These are phyloP conservation scores for Rosa lucieae DNA, from an alignment of 306 rosid genomes.

Conservation along the genomic window DNA sequence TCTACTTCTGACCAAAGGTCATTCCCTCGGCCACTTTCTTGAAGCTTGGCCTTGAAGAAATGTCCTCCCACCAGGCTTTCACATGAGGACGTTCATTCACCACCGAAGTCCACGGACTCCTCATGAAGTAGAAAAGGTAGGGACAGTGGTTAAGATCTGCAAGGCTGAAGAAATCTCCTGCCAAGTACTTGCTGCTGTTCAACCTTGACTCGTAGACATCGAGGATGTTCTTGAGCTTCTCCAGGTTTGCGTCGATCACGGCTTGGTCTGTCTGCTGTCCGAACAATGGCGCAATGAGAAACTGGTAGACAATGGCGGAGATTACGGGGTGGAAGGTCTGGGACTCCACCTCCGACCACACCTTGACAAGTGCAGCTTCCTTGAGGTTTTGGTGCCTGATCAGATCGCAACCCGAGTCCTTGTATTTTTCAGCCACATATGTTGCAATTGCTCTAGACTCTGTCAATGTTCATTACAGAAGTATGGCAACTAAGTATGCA, in stretches of 20 bases:
- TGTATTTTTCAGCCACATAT: constrained; percentile 66
- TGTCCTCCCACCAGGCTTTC: constrained; percentile 81
- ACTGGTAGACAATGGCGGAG: constrained; percentile 48
- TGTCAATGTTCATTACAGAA: constrained; percentile 19
- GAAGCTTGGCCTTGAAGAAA: constrained; percentile 64
- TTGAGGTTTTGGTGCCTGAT: constrained; percentile 33
- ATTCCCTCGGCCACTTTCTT: constrained; percentile 50
- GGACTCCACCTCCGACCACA: constrained; percentile 70
- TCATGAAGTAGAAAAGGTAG: constrained; percentile 57
- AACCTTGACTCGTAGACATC: constrained; percentile 65
- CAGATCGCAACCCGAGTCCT: constrained; percentile 58
- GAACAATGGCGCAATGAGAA: constrained; percentile 48
- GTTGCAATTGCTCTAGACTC: constrained; percentile 74
- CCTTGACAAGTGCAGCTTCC: constrained; percentile 64
- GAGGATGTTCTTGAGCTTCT: constrained; percentile 51
- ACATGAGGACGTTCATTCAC: constrained; percentile 58
- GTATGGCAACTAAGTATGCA: not conserved
- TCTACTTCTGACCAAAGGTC: constrained; percentile 40
- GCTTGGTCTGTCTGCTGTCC: constrained; percentile 46
- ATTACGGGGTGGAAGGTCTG: constrained; percentile 52
- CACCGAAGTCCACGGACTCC: constrained; percentile 56
- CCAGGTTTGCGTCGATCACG: constrained; percentile 44
- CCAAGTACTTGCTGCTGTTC: constrained; percentile 56
- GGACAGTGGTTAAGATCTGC: constrained; percentile 70
- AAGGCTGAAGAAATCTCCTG: constrained; percentile 58